Base-by-base conservation (phyloP, 2,329 filamentous ascomycete species). In the Xylariaceae sp. region DNA sequence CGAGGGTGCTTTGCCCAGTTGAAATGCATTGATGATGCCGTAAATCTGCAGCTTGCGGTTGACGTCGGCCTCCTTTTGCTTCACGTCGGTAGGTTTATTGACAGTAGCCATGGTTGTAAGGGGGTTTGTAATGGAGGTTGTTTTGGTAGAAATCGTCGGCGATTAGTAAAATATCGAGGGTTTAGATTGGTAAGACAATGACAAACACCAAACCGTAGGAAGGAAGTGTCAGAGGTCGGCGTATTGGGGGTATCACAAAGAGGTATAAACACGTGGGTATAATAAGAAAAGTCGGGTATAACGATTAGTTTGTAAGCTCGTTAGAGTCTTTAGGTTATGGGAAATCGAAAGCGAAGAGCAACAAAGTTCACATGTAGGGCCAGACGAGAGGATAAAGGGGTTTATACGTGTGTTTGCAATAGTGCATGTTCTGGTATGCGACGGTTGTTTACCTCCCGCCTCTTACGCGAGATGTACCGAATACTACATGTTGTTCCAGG, bases 1-100 rank as follows among this genome's bases (percentile, higher is more conserved):
- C 67, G 92, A 96, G 59, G 93, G 93, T 39, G 92, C 86, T 74
- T 97, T 97, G 78, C 92, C 92, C 64, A 86, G 83, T 69, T 89
- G 81, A 73, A 97, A 97, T 46, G 92, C 93, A 79, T 72, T 75
- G 75, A 87, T 83, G 73, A 97, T 97, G 68, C 93, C 94, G 68
- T 95, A 99, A 30, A 97, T 76, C 75, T 97, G 92, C 45, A 99
- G 86, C 80, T 99, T 99, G 71, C 86, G 85, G 75, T 94, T 94
- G 75, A 97, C 87, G 72, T 96, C 87, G 63, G 82, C 82, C 77
- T 96, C 91, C 81, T 92, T 93, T 72, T 83, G 73, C 77, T 88
- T 86, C 57, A 81, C 67, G 73, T 94, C 82, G 58, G 84, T 87
- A 26, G 91, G 90, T 64, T 81, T 83, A 73, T 94, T 92, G 68